These are phyloP conservation scores for Alternaria sp. DNA, from an alignment of 2,329 filamentous ascomycete genomes.

Conservation along the genomic window DNA sequence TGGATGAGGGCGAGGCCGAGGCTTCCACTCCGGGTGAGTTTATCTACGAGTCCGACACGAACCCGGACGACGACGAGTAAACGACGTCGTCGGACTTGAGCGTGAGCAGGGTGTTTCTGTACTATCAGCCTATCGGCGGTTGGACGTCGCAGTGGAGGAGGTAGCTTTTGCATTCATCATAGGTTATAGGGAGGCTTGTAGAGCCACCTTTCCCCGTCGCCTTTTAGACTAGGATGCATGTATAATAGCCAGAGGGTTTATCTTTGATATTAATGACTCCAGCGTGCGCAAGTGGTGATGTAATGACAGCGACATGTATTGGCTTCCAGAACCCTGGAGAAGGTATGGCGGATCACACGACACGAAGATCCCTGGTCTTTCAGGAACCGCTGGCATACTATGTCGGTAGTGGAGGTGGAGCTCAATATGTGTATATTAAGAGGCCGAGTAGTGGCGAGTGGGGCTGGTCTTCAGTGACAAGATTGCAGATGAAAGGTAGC, in stretches of 20 bases:
- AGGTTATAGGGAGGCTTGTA: conserved; percentile 29
- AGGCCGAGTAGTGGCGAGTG: not conserved
- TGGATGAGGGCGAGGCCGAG: conserved; percentile 85
- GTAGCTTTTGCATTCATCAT: conserved; percentile 29
- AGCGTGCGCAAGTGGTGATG: not conserved
- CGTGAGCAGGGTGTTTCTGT: conserved; percentile 25
- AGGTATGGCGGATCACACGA: conserved; percentile 2
- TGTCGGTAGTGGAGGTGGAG: conserved; percentile 1
- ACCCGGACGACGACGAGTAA: conserved; percentile 51
- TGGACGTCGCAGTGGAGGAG: conserved; percentile 2
- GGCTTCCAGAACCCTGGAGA: not conserved
- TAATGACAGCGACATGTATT: not conserved
- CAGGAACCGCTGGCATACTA: not conserved
- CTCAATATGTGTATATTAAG: conserved; percentile 8
- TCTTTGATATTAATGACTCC: conserved; percentile 13
- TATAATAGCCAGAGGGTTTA: conserved; percentile 33
- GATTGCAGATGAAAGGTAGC: not conserved
- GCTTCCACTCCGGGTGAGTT: conserved; percentile 74
- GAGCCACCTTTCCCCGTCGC: conserved; percentile 36
- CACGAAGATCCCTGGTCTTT: not conserved
- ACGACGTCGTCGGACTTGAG: not conserved
- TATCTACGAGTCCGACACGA: conserved; percentile 76
- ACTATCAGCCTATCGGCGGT: conserved; percentile 31
- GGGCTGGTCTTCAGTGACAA: not conserved
- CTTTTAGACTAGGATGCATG: conserved; percentile 32